Evolutionary conservation across 148 eudicot species (phyloP), one percentile per base, ranked within the genome.

Genomic region (Fagopyrum esculentum): DNA sequence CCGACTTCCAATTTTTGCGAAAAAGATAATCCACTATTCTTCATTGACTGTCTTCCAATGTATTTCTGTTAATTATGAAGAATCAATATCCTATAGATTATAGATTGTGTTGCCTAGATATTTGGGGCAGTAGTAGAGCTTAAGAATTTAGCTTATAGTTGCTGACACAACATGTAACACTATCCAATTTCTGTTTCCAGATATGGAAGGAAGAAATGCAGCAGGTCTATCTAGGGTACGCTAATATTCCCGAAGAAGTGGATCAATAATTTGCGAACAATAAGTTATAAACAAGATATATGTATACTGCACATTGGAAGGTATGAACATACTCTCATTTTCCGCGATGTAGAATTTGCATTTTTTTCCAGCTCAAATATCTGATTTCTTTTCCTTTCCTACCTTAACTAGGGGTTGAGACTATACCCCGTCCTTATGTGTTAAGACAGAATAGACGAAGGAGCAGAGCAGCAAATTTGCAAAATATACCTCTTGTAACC

Each of bases 131-230:
- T n/a, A 45, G 26, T 6, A 15, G 6, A 5, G 17, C 22, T 64
- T 4, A 0, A 2, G 30, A 64, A 0, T 3, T 43, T 57, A n/a
- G 16, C 35, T 12, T 44, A 26, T 22, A 29, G 43, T 52, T 6
- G 30, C 40, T 22, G 3, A 51, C 16, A 73, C 19, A 61, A 61
- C 68, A 61, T n/a, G n/a, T 0, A 63, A 15, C 26, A 17, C 43
- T 9, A 47, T 6, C 35, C 40, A 63, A 63, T 6, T 22, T 61
- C 1, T 22, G 10, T 13, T 22, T 45, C 48, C 89, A 90, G 96
- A 90, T 92, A n/a, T 90, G 96, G 96, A 85, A 83, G 75, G 91
- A 84, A 80, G 96, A 90, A 80, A 78, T 90, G 83, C 90, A 84
- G 77, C 83, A 83, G 52, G 88, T 89, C 43, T 90, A 79, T 80